Base-by-base conservation (phyloP, 306 rosid genomes). In the Vigna angularis region DNA sequence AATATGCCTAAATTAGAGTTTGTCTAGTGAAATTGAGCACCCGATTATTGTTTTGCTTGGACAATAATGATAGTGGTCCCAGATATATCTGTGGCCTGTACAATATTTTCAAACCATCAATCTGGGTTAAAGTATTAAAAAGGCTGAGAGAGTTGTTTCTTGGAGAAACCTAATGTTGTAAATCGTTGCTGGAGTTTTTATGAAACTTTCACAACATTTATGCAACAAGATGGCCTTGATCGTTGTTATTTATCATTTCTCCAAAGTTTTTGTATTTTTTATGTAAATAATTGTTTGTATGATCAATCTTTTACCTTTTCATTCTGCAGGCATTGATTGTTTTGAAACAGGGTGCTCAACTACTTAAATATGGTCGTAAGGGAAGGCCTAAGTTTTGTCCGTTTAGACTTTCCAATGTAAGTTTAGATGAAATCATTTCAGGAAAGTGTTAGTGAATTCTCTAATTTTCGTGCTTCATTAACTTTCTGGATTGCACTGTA, bases 321-420 rank as follows among this genome's bases (percentile, higher is more conserved):
- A 58, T 78, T 62, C 61, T 72, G 84, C 93, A 95, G 98, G 93
- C 98, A 70, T 59, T 95, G 86, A 75, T 91, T 84, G 89, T 91
- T 80, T 85, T 95, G 86, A 95, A 92, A 91, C 92, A 88, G 89
- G 98, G 98, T 77, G 90, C 98, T 75, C 98, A 89, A 70, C 84
- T 95, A 78, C 90, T 95, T 75, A 95, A 92, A 85, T 95, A 95
- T 91, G 98, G 98, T 87, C 98, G 98, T 57, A 95, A 95, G 79
- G 98, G 98, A 83, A 92, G 91, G 72, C 97, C 98, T 10, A 95
- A 95, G 91, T 95, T 92, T 86, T 95, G 90, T 83, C 97, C 93
- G 50, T 95, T 95, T 87, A 90, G 96, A 87, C 92, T 95, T 77
- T 95, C 98, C 30, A 86, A 69, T 79, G 97, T 92, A 89, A 89